Base-by-base conservation (phyloP, 2,329 filamentous ascomycete genomes). In the Curvularia verruculosa region DNA sequence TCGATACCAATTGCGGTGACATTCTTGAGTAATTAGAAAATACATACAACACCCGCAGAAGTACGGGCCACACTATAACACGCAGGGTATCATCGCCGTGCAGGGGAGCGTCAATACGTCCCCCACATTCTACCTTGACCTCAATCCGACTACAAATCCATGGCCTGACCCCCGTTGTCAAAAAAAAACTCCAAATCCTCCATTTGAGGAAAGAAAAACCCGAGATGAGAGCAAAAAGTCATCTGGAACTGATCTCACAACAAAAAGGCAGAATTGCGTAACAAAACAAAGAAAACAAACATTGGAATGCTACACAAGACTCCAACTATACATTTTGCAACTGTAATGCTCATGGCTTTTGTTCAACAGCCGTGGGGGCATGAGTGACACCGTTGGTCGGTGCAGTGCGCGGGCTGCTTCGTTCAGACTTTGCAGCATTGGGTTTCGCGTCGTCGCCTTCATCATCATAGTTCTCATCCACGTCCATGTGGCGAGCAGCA, bases 391-490 rank as follows among this genome's bases (percentile, higher is more conserved):
- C 75, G 34, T 77, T 77, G 1, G 67, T 65, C 3, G 73, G 60
- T 28, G 70, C 65, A 37, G 67, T 73, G 45, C 74, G 73, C 12
- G 80, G 80, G 61, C 79, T 81, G 51, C 72, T 77, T 37, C 78
- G 80, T 62, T 80, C 79, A 52, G 79, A 77, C 59, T 80, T 80
- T 41, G 71, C 51, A 1, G 66, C 70, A 15, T 67, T 75, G 60
- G 81, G 76, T 75, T 86, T 87, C 39, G 95, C 89, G 58, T 97
- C 94, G 64, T 96, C 93, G 4, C 87, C 91, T 55, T 93, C 94
- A 70, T 98, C 94, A 74, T 98, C 94, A 70, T 99, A 98, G 74
- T 98, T 90, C 75, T 99, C 95, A 66, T 99, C 93, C 19, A 98
- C 91, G 6, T 98, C 94, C 87, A 99, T 96, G 77, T 96, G 96